Conservation (phyloP, 164 flowering plant genomes). For the Piper betle region DNA sequence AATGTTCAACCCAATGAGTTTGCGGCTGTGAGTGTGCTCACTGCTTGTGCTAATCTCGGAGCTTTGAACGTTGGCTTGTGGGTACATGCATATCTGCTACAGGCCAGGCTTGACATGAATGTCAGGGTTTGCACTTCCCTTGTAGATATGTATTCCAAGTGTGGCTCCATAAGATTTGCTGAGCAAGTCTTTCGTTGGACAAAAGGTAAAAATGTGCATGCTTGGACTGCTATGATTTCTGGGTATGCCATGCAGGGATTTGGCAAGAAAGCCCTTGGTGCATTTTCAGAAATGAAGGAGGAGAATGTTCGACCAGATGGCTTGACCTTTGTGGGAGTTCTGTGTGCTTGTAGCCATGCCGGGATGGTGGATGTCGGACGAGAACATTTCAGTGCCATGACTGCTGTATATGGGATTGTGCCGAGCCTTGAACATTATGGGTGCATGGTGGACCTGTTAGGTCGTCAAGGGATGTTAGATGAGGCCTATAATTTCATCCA, state of each 20-base stretch:
- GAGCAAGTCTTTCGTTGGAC: conserved; percentile 3
- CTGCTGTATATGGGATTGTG: background rate
- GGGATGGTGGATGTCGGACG: conserved; percentile 14
- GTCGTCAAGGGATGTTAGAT: conserved; percentile 14
- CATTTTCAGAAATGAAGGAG: conserved; percentile 12
- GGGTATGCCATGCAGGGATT: conserved; percentile 16
- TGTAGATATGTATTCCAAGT: conserved; percentile 15
- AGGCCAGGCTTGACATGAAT: conserved; percentile 8
- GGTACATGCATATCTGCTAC: conserved; percentile 14
- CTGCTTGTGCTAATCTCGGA: conserved; percentile 15
- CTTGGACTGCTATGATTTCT: conserved; percentile 14
- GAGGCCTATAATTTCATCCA: conserved; percentile 12
- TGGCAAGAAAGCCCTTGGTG: conserved; percentile 11
- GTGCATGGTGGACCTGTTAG: conserved; percentile 17
- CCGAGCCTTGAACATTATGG: conserved; percentile 16
- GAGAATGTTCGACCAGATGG: conserved; percentile 10
- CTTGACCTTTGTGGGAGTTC: conserved; percentile 15
- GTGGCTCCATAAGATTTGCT: conserved; percentile 12
- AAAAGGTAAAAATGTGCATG: conserved; percentile 6
- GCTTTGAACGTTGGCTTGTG: conserved; percentile 16
- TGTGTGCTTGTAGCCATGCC: conserved; percentile 17
- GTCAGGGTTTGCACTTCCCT: conserved; percentile 12
- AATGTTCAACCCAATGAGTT: conserved; percentile 9
- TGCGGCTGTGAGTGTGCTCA: conserved; percentile 7
- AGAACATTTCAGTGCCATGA: conserved; percentile 10